Evolutionary conservation across 2,329 filamentous ascomycete species (phyloP).

Genomic region (Colletotrichum sp.): DNA sequence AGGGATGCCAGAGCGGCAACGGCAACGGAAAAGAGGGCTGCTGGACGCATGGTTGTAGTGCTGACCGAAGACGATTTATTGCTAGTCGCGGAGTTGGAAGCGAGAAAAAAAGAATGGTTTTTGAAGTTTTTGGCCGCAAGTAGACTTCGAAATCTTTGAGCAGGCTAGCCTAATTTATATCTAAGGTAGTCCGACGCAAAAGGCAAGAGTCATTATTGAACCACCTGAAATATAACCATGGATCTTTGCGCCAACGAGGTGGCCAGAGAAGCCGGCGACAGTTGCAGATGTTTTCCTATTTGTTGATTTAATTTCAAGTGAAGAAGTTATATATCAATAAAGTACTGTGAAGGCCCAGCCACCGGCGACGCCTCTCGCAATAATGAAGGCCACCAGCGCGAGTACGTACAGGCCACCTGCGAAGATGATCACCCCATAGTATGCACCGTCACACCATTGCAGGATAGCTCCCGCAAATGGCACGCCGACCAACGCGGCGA

Average conservation of each 20-base stretch:
- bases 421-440: conserved; percentile 60
- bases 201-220: not conserved
- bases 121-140: not conserved
- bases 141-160: not conserved
- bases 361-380: conserved; percentile 25
- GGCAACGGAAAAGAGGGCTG: not conserved
- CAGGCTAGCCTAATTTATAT: not conserved
- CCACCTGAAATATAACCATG: not conserved
- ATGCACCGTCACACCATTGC: conserved; percentile 47
- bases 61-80: not conserved
- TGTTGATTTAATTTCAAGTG: not conserved
- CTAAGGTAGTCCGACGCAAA: not conserved
- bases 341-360: conserved; percentile 18
- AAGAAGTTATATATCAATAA: not conserved
- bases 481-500: conserved; percentile 61
- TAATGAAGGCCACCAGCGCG: conserved; percentile 35
- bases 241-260: not conserved
- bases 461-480: conserved; percentile 63
- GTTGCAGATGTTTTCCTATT: not conserved
- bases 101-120: not conserved
- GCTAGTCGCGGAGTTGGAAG: not conserved
- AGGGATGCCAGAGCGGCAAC: not conserved
- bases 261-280: not conserved
- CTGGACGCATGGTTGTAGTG: not conserved
- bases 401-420: conserved; percentile 52